Evolutionary conservation across 805 yeast genomes (phyloP).

Genomic region (Priceomyces castillae): DNA sequence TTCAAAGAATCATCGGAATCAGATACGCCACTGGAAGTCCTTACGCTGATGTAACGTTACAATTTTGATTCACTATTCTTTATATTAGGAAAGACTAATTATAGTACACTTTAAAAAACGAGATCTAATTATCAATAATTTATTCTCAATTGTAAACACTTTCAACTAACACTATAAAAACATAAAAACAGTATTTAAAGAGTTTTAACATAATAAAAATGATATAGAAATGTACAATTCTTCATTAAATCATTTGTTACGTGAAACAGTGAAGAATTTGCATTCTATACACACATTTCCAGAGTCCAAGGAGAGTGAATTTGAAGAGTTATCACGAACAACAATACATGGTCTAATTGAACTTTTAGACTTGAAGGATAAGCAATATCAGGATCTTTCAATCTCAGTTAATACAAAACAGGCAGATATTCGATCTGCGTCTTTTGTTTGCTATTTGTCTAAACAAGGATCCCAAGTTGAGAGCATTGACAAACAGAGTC

Average conservation of each 20-base stretch:
- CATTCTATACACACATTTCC: conserved; percentile 14
- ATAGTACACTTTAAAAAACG: no score
- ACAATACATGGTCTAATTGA: conserved; percentile 14
- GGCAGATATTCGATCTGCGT: conserved; percentile 7
- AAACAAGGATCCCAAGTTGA: neutral
- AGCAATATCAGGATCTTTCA: conserved; percentile 9
- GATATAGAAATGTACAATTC: conserved; percentile 3
- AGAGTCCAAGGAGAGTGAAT: conserved; percentile 6
- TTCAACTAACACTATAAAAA: neutral
- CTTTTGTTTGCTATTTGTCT: conserved; percentile 9
- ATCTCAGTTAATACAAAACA: conserved; percentile 6
- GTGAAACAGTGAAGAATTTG: conserved; percentile 16
- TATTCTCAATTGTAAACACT: conserved; percentile 1
- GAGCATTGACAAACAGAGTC: conserved; percentile 3
- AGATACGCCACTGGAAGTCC: no score
- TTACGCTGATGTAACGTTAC: neutral
- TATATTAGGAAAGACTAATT: neutral
- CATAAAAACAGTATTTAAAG: neutral
- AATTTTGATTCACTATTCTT: neutral
- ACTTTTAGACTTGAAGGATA: conserved; percentile 16
- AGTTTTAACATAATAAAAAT: neutral
- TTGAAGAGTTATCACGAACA: conserved; percentile 12
- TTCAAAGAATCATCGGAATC: no score
- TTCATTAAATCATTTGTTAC: conserved; percentile 16
- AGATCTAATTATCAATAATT: no score